phyloP scores from a whole-genome alignment of 768 basidiomycete genomes.

The Candolleomyces eurysporus region DNA sequence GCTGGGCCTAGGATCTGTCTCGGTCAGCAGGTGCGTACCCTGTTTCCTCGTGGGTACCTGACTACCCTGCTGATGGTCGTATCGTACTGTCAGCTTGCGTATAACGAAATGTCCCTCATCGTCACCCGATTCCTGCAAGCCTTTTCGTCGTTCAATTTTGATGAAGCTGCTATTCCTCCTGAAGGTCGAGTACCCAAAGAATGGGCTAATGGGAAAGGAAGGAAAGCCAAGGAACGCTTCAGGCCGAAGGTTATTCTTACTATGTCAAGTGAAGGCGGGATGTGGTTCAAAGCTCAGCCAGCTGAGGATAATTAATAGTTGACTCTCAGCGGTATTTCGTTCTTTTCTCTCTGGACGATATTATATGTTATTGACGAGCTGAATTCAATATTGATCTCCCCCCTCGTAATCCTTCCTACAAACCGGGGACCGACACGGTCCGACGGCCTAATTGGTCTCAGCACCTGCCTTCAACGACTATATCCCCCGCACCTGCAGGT shows the following conservation, averaged over 20 bases:
- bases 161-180: slow-evolving; percentile 33
- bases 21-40: slow-evolving; percentile 31
- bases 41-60: neutral
- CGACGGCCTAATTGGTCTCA: too few species aligned
- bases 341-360: too few species aligned
- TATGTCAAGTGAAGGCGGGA: slow-evolving; percentile 21
- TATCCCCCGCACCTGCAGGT: too few species aligned
- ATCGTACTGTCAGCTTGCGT: slow-evolving; percentile 39
- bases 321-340: too few species aligned
- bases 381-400: too few species aligned
- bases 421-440: too few species aligned
- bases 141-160: slow-evolving; percentile 37
- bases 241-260: slow-evolving; percentile 11
- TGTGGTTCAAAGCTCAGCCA: slow-evolving; percentile 12
- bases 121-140: slow-evolving; percentile 45
- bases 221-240: slow-evolving; percentile 33
- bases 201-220: slow-evolving; percentile 29
- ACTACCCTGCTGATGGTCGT: neutral
- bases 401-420: too few species aligned
- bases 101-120: slow-evolving; percentile 50
- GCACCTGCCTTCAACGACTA: too few species aligned
- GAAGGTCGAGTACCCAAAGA: slow-evolving; percentile 32
- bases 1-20: slow-evolving; percentile 66
- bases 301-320: neutral
- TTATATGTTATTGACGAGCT: too few species aligned